Evolutionary conservation across 352 stramenopile species (phyloP).

Genomic region (Hyaloperonospora arabidopsidis): DNA sequence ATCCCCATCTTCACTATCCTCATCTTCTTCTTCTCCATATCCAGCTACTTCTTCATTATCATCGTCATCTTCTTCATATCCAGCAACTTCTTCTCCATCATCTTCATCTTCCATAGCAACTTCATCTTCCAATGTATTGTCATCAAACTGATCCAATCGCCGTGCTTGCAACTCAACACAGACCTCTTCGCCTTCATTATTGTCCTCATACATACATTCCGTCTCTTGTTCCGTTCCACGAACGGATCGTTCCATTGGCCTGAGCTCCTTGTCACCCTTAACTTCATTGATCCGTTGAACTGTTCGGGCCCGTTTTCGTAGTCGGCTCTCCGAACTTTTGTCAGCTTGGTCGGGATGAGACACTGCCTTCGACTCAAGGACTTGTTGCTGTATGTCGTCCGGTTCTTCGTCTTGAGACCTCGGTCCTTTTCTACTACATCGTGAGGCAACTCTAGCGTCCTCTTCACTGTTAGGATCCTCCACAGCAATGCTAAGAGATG

Average conservation of each 20-base stretch:
- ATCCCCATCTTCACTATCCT: slow-evolving; percentile 22
- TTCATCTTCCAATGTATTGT: too few relatives aligned
- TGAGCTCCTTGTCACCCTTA: slow-evolving; percentile 31
- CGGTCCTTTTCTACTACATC: slow-evolving; percentile 13
- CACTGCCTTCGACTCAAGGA: not conserved
- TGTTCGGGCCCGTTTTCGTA: slow-evolving; percentile 18
- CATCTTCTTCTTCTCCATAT: slow-evolving; percentile 18
- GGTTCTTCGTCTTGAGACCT: slow-evolving; percentile 29
- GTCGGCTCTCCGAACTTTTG: slow-evolving; percentile 4
- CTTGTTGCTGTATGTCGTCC: slow-evolving; percentile 19
- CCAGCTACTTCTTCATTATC: not conserved
- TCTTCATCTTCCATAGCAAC: too few relatives aligned
- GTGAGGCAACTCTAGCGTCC: slow-evolving; percentile 4
- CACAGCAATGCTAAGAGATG: slow-evolving; percentile 9
- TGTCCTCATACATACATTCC: slow-evolving; percentile 8
- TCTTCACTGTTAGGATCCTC: slow-evolving; percentile 21
- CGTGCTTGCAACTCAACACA: too few relatives aligned
- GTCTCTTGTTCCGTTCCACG: not conserved
- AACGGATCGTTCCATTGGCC: slow-evolving; percentile 21
- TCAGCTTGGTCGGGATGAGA: slow-evolving; percentile 3
- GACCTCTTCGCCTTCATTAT: not conserved
- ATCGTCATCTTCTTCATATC: slow-evolving; percentile 1
- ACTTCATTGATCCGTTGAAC: slow-evolving; percentile 27
- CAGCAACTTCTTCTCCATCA: too few relatives aligned
- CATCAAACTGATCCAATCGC: too few relatives aligned